Conservation (phyloP, 805 yeast species). For the Suhomyces vadensis region DNA sequence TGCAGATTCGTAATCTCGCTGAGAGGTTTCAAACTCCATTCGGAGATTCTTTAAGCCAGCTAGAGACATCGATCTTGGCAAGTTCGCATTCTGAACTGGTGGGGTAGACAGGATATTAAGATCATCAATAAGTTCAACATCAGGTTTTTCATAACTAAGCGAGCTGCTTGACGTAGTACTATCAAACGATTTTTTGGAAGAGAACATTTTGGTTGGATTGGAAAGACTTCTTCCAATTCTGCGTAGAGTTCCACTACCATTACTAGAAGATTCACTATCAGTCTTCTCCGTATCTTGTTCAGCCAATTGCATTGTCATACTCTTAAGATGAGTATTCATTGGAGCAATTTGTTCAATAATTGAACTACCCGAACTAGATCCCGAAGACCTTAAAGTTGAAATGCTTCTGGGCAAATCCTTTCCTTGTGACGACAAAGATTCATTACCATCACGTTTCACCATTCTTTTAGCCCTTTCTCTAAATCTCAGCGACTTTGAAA, state of each 20-base stretch:
- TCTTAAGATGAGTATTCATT: constrained; percentile 11
- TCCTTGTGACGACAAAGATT: neutral
- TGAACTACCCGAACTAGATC: constrained; percentile 6
- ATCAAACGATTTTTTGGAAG: constrained; percentile 9
- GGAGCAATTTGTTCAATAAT: constrained; percentile 17
- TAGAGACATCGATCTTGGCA: constrained; percentile 38
- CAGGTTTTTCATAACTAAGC: constrained; percentile 6
- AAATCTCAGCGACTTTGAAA: constrained; percentile 1
- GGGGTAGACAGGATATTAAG: neutral
- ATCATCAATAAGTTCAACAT: constrained; percentile 8
- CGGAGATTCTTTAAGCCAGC: constrained; percentile 32
- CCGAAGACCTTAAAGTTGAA: constrained; percentile 17
- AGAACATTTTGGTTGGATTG: constrained; percentile 20
- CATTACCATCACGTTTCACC: constrained; percentile 7
- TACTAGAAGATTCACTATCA: neutral
- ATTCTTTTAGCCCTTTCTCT: constrained; percentile 12
- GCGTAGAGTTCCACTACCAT: constrained; percentile 10
- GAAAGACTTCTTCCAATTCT: constrained; percentile 21
- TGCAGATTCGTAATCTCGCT: constrained; percentile 24
- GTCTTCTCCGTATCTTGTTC: neutral
- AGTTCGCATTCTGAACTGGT: constrained; percentile 11
- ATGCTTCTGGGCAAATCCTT: constrained; percentile 11
- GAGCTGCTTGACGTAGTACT: neutral
- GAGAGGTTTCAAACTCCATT: constrained; percentile 35
- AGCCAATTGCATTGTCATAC: neutral